phyloP scores from a whole-genome alignment of 2,329 filamentous ascomycete genomes.

The Arthroderma sp. region DNA sequence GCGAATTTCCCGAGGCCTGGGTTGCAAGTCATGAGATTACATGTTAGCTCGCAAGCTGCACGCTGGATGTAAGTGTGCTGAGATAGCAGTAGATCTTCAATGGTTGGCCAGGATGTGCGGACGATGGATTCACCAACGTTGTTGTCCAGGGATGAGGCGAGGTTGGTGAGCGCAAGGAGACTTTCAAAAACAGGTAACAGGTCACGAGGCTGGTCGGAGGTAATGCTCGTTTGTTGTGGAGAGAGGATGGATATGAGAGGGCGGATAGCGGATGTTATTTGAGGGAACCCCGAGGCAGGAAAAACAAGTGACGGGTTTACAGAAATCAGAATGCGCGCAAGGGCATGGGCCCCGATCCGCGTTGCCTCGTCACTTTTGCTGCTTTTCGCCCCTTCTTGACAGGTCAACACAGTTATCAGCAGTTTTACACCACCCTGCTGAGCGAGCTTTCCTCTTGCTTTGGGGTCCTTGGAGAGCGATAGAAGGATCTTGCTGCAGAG shows the following conservation, averaged over 20 bases:
- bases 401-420: conserved; percentile 54
- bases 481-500: conserved; percentile 66
- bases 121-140: conserved; percentile 56
- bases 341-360: conserved; percentile 59
- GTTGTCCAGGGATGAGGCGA: conserved; percentile 51
- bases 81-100: conserved; percentile 74
- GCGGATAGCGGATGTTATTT: conserved; percentile 63
- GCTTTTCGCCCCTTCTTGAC: conserved; percentile 26
- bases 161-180: conserved; percentile 83
- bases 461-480: conserved; percentile 60
- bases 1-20: conserved; percentile 34
- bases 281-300: conserved; percentile 59
- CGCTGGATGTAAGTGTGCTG: conserved; percentile 64
- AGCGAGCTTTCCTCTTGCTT: conserved; percentile 63
- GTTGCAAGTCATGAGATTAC: conserved; percentile 55
- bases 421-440: conserved; percentile 90
- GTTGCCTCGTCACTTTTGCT: conserved; percentile 27
- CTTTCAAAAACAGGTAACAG: conserved; percentile 82
- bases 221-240: conserved; percentile 46
- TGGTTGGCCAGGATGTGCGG: conserved; percentile 55
- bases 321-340: conserved; percentile 75
- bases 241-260: conserved; percentile 64
- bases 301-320: conserved; percentile 78
- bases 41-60: conserved; percentile 76
- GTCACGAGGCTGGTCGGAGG: conserved; percentile 47